Evolutionary conservation across 768 basidiomycete species (phyloP).

Genomic region (Kwoniella sp.): DNA sequence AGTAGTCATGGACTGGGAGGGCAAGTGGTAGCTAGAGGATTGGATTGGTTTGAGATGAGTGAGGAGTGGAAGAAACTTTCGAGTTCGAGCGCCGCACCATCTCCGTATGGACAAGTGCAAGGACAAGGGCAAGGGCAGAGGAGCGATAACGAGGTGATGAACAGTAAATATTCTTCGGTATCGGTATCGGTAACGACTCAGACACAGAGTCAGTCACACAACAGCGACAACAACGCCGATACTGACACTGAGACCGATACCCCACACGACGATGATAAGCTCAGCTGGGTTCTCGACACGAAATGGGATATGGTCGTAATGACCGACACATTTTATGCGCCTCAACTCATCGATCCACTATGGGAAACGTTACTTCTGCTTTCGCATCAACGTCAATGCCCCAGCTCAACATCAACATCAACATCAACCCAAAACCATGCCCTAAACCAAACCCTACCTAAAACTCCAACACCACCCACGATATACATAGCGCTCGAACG

Average conservation of each 20-base stretch:
- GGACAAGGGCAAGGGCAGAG: background rate
- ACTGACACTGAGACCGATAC: slow-evolving; percentile 1
- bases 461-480: slow-evolving; percentile 56
- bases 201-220: no score
- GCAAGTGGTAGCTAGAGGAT: background rate
- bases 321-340: slow-evolving; percentile 77
- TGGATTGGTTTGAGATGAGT: slow-evolving; percentile 26
- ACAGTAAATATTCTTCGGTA: no score
- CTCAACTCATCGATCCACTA: slow-evolving; percentile 67
- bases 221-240: background rate
- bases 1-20: background rate
- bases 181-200: no score
- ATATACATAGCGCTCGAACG: slow-evolving; percentile 73
- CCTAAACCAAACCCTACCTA: no score
- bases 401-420: background rate
- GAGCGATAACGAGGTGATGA: no score
- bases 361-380: slow-evolving; percentile 68
- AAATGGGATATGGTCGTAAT: slow-evolving; percentile 73
- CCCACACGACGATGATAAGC: slow-evolving; percentile 54
- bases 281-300: background rate
- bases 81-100: no score
- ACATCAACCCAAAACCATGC: background rate
- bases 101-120: no score
- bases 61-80: background rate
- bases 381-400: no score